phyloP scores from a whole-genome alignment of 306 rosid species.

The Malus sieversii region DNA sequence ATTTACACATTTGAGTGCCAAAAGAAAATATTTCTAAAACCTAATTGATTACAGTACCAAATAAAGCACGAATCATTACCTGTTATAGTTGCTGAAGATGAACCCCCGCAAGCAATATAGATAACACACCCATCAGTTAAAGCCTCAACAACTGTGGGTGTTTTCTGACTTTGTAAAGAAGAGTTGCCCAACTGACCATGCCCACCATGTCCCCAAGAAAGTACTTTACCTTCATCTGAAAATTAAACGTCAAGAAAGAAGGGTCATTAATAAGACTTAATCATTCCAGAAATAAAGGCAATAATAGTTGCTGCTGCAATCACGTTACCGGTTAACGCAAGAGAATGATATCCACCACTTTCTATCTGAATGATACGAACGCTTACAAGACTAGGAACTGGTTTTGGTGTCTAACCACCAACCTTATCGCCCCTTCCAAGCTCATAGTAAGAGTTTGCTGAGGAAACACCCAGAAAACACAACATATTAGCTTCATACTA shows the following conservation, averaged over 20 bases:
- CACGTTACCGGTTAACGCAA: conserved; percentile 75
- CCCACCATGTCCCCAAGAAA: conserved; percentile 97
- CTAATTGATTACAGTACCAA: neutral
- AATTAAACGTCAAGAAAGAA: conserved; percentile 17
- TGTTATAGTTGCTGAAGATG: conserved; percentile 83
- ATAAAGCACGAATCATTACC: conserved; percentile 29
- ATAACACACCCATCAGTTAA: conserved; percentile 43
- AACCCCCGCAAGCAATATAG: conserved; percentile 77
- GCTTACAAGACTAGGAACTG: conserved; percentile 63
- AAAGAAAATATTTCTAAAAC: neutral
- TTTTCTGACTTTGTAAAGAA: conserved; percentile 50
- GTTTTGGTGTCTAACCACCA: conserved; percentile 90
- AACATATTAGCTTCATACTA: neutral
- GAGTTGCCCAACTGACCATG: conserved; percentile 94
- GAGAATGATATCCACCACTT: conserved; percentile 93
- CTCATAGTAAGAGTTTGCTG: conserved; percentile 88
- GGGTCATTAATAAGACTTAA: neutral
- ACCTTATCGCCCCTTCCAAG: conserved; percentile 85
- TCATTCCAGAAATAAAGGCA: neutral
- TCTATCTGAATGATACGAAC: conserved; percentile 61
- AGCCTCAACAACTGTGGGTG: conserved; percentile 61
- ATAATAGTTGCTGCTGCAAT: neutral
- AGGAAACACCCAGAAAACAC: neutral
- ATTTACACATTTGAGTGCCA: neutral
- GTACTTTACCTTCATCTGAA: conserved; percentile 80